phyloP scores from a whole-genome alignment of 495 filamentous ascomycete genomes.

The Lasiosphaeria ovina region DNA sequence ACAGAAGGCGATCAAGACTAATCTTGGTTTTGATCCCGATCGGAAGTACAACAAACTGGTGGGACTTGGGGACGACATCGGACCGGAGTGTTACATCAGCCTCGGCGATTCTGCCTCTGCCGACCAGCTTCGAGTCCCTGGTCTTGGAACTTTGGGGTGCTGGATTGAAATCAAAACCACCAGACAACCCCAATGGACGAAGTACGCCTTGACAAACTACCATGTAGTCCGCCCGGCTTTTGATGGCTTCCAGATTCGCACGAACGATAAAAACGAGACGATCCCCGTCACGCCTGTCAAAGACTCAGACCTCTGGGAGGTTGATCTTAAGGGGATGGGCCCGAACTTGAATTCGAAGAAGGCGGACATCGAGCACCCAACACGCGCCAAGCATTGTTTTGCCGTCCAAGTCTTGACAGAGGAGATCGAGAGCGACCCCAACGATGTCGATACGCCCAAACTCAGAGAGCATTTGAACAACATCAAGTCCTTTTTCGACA shows the following conservation, averaged over 20 bases:
- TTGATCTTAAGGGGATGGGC: conserved; percentile 2
- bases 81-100: background rate
- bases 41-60: conserved; percentile 2
- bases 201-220: conserved; percentile 4
- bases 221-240: conserved; percentile 3
- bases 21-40: background rate
- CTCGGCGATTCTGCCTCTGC: background rate
- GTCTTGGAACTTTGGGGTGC: background rate
- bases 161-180: conserved; percentile 3
- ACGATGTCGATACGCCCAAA: background rate
- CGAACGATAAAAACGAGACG: background rate
- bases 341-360: background rate
- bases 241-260: background rate
- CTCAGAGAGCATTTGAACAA: conserved; percentile 1
- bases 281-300: background rate
- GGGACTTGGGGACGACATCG: background rate
- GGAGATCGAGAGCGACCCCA: background rate
- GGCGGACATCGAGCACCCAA: conserved; percentile 2
- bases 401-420: conserved; percentile 2
- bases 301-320: conserved; percentile 11
- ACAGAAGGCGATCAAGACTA: background rate
- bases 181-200: background rate
- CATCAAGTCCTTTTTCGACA: conserved; percentile 7
- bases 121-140: too few species aligned
- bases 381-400: conserved; percentile 3